Base-by-base conservation (phyloP, 768 basidiomycete species). In the Arthromyces matolae region DNA sequence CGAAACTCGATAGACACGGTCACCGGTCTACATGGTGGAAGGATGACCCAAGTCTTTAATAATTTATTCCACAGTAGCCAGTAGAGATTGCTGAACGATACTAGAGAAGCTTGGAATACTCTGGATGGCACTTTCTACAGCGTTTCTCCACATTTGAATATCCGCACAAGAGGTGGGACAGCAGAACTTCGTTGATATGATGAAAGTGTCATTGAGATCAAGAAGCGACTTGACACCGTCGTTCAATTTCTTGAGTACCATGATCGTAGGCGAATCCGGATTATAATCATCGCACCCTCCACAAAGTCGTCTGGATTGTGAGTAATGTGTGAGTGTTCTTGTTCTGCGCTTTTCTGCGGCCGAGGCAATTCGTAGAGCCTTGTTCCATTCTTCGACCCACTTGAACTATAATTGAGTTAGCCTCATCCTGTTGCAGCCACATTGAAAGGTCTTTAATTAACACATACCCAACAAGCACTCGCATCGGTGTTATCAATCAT, bases 161-260 rank as follows among this genome's bases (percentile, higher is more conserved):
- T 42, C 35, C 18, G 24, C 34, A 14, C 9, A 18, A 18, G 12
- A 20, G 3, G 18, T 19, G 10, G 1, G 4, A 3, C 50, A 51
- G 36, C 45, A 51, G 25, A 22, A 23, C 24, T 1, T 4, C 31
- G 3, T 12, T 5, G 25, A 25, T n/a, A 7, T 24, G 2, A 4
- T n/a, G 28, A 51, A 51, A 12, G 50, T 47, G 18, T 46, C 40
- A 13, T 37, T 31, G 28, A 51, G 34, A 32, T 42, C 22, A n/a
- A 4, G 14, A 6, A 51, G 20, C 9, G 50, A 42, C 20, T 23
- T 36, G 4, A 42, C 35, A 8, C 50, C 50, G 2, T 25, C 23
- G 19, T 45, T 41, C 8, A 51, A 36, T 28, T 45, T 51, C 7
- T n/a, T n/a, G n/a, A 22, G 36, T 45, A 51, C 25, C 3, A 47